phyloP scores from a whole-genome alignment of 129 eudicot species.

The Flaveria robusta region DNA sequence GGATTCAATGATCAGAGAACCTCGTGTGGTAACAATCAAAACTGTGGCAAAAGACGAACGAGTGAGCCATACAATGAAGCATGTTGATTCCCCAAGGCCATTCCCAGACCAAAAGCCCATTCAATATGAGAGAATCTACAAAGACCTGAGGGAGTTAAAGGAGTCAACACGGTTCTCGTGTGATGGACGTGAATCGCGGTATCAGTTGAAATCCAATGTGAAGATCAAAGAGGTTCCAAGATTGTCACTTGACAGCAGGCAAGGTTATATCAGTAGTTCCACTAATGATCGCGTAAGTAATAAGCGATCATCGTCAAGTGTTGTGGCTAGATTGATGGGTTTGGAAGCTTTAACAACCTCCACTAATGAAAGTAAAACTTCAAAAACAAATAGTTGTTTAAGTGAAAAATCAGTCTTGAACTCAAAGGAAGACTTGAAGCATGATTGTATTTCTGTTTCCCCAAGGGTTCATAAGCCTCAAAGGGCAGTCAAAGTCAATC shows the following conservation, averaged over 20 bases:
- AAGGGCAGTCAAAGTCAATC: conserved; percentile 26
- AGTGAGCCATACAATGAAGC: conserved; percentile 47
- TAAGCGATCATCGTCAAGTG: conserved; percentile 62
- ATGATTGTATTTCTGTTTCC: conserved; percentile 33
- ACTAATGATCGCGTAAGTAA: conserved; percentile 54
- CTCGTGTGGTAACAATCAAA: conserved; percentile 54
- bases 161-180: conserved; percentile 69
- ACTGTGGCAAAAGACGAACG: conserved; percentile 46
- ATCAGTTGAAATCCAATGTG: conserved; percentile 37
- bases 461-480: conserved; percentile 45
- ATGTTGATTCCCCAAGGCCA: conserved; percentile 89
- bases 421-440: conserved; percentile 48
- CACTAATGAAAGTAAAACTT: conserved; percentile 28
- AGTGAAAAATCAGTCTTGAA: conserved; percentile 34
- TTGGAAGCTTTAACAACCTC: conserved; percentile 58
- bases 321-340: conserved; percentile 91
- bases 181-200: conserved; percentile 72
- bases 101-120: conserved; percentile 37
- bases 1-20: conserved; percentile 68
- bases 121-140: conserved; percentile 43
- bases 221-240: conserved; percentile 80
- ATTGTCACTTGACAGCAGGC: conserved; percentile 78
- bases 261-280: conserved; percentile 40
- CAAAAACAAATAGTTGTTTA: conserved; percentile 19
- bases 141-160: conserved; percentile 34